Conservation (phyloP, 352 stramenopile genomes). For the Peronospora belbahrii region DNA sequence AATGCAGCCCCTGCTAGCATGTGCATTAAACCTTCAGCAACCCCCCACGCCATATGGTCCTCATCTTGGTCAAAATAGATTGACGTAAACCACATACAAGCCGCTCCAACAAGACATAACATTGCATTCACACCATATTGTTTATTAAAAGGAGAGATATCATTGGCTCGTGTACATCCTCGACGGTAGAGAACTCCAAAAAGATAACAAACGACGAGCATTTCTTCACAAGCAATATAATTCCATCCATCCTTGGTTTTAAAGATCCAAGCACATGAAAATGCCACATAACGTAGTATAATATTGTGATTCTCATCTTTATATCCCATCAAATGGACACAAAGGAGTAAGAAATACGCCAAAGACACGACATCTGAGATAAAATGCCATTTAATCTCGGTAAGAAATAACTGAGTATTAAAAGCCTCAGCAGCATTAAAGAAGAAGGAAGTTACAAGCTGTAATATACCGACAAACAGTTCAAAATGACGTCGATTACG, state of each 20-base stretch:
- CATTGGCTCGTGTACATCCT: constrained; percentile 31
- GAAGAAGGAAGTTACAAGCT: constrained; percentile 70
- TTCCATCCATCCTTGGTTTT: constrained; percentile 83
- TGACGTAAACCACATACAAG: constrained; percentile 34
- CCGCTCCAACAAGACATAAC: constrained; percentile 31
- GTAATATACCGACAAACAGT: constrained; percentile 82
- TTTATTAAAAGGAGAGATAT: constrained; percentile 45
- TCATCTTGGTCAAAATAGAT: constrained; percentile 41
- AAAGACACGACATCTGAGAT: constrained; percentile 85
- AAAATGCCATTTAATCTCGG: constrained; percentile 75
- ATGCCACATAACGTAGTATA: constrained; percentile 76
- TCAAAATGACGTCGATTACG: constrained; percentile 83
- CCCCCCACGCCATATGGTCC: constrained; percentile 36
- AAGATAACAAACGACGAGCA: constrained; percentile 59
- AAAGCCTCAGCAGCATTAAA: constrained; percentile 81
- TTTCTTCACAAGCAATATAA: constrained; percentile 53
- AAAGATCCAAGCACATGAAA: constrained; percentile 76
- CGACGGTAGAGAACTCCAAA: constrained; percentile 48
- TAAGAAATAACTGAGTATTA: constrained; percentile 54
- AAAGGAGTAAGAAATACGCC: constrained; percentile 79
- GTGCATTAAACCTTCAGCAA: constrained; percentile 65
- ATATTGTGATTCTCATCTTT: constrained; percentile 81
- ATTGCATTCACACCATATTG: constrained; percentile 52
- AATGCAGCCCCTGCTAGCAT: constrained; percentile 54
- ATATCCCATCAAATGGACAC: constrained; percentile 81